Conservation (phyloP, 352 stramenopile species). For the Peronospora tabacina region DNA sequence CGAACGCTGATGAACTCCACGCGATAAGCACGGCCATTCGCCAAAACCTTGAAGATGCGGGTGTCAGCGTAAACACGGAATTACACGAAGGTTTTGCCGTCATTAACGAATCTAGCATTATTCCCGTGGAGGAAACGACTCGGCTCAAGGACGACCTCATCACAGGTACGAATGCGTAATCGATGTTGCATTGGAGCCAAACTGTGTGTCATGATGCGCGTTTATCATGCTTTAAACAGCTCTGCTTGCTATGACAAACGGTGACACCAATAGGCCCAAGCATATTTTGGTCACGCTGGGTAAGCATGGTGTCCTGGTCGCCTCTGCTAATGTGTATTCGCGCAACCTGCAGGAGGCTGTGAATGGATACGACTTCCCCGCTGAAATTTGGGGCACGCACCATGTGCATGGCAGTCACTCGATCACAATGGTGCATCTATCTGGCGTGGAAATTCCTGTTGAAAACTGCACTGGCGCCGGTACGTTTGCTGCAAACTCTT, state of each 20-base stretch:
- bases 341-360: constrained; percentile 24
- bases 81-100: constrained; percentile 47
- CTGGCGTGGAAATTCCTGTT: constrained; percentile 42
- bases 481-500: constrained; percentile 16
- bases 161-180: constrained; percentile 29
- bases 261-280: constrained; percentile 40
- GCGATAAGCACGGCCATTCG: constrained; percentile 62
- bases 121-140: constrained; percentile 37
- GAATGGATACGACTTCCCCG: constrained; percentile 28
- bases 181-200: background rate
- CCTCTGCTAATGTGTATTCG: constrained; percentile 47
- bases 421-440: constrained; percentile 59
- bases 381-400: constrained; percentile 52
- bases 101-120: constrained; percentile 35
- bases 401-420: constrained; percentile 36
- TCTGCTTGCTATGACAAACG: constrained; percentile 52
- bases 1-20: constrained; percentile 67
- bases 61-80: constrained; percentile 15
- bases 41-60: constrained; percentile 12
- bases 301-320: constrained; percentile 62
- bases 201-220: constrained; percentile 3
- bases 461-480: constrained; percentile 70
- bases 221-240: constrained; percentile 22
- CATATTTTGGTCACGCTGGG: constrained; percentile 77
- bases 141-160: constrained; percentile 65